A percentile compares a stretch with the other conserved stretches of the same genome.
These are phyloP conservation scores for Inonotus hispidus DNA, from an alignment of 1,284 basidiomycete species.

Conservation along the genomic window DNA sequence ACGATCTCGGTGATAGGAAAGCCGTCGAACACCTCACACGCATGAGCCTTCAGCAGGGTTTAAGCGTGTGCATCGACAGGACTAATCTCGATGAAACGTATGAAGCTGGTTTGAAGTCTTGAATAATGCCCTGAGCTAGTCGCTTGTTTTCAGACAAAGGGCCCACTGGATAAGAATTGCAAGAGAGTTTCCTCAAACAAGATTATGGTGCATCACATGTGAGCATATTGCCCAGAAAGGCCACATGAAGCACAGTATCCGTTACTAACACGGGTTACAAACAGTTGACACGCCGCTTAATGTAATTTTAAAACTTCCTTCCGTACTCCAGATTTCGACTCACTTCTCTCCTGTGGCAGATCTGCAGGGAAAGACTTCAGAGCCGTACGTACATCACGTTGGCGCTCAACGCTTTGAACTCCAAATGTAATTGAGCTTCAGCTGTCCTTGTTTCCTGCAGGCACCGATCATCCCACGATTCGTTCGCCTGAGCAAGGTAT, in stretches of 20 bases:
- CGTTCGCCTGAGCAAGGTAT: conserved; percentile 49
- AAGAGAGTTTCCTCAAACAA: conserved; percentile 51
- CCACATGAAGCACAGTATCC: neutral
- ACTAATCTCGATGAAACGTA: conserved; percentile 64
- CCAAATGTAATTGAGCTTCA: conserved; percentile 16
- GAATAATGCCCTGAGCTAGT: neutral
- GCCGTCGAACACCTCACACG: conserved; percentile 53
- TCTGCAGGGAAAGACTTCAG: conserved; percentile 16
- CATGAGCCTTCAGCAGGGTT: conserved; percentile 42
- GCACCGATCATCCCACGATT: conserved; percentile 66
- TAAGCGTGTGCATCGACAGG: conserved; percentile 68
- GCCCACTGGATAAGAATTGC: conserved; percentile 68
- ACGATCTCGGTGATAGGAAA: conserved; percentile 52
- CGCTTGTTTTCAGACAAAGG: conserved; percentile 44
- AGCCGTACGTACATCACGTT: conserved; percentile 8
- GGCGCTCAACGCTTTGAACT: conserved; percentile 6
- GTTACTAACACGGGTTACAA: neutral
- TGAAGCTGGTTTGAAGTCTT: neutral
- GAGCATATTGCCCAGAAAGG: conserved; percentile 25
- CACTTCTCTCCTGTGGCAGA: conserved; percentile 6
- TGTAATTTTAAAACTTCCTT: conserved; percentile 8
- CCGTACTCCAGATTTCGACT: neutral
- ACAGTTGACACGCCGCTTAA: conserved; percentile 17
- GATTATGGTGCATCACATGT: conserved; percentile 68
- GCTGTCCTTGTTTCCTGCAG: conserved; percentile 30